A percentile compares a stretch with the other conserved stretches of the same genome.
Evolutionary conservation across 306 rosid species (phyloP).

Genomic region (Delonix regia): DNA sequence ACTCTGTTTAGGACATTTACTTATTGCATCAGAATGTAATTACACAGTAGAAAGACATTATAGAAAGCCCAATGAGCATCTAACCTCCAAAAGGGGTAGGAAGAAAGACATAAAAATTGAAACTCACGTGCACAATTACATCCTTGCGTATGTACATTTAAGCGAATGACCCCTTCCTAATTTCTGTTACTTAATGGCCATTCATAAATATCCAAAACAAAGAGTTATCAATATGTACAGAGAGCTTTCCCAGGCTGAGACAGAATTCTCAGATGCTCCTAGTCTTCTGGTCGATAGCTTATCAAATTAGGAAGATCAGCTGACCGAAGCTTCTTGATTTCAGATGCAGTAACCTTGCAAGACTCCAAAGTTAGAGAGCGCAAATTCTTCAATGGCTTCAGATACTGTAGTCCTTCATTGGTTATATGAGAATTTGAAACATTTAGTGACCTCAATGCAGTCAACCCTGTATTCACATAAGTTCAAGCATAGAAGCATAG

Average conservation of each 20-base stretch:
- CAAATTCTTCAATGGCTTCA: conserved; percentile 82
- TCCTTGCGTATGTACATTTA: conserved; percentile 33
- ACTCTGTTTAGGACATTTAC: conserved; percentile 15
- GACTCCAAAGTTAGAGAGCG: conserved; percentile 78
- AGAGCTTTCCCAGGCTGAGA: conserved; percentile 22
- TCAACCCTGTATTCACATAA: conserved; percentile 65
- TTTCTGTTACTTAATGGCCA: background rate
- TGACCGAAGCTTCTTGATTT: conserved; percentile 80
- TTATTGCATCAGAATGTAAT: background rate
- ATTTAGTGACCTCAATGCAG: conserved; percentile 74
- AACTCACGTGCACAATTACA: conserved; percentile 34
- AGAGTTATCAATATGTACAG: conserved; percentile 43
- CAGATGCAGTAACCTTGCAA: conserved; percentile 80
- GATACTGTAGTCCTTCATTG: conserved; percentile 64
- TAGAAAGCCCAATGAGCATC: conserved; percentile 10
- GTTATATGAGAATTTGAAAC: conserved; percentile 82
- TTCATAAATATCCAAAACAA: conserved; percentile 27
- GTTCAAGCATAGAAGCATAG: background rate
- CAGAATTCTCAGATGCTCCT: conserved; percentile 16
- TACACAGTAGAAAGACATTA: conserved; percentile 20
- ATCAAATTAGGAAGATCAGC: conserved; percentile 78
- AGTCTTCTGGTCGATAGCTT: conserved; percentile 81
- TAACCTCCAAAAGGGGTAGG: background rate
- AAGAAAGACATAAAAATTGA: background rate
- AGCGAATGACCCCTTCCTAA: conserved; percentile 3